phyloP scores from a whole-genome alignment of 306 rosid genomes.

The Rubus idaeus region DNA sequence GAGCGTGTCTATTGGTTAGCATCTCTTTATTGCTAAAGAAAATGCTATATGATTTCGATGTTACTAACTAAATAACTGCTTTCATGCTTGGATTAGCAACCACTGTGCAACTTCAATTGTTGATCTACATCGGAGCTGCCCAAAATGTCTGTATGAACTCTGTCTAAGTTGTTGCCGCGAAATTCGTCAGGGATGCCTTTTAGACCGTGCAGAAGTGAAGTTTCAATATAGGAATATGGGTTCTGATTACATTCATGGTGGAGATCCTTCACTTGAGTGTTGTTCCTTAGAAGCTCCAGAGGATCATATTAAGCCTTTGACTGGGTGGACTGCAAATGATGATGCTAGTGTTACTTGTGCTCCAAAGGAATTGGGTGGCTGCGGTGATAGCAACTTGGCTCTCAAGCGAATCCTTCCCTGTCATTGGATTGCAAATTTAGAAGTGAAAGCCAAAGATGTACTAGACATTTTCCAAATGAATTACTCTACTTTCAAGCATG shows the following conservation, averaged over 20 bases:
- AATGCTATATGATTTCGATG: slow-evolving; percentile 19
- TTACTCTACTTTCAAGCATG: slow-evolving; percentile 24
- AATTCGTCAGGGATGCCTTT: slow-evolving; percentile 53
- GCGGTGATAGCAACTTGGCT: slow-evolving; percentile 52
- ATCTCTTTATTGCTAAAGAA: slow-evolving; percentile 18
- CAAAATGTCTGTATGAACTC: slow-evolving; percentile 63
- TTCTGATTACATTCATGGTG: slow-evolving; percentile 74
- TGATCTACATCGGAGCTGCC: slow-evolving; percentile 78
- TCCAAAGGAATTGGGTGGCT: slow-evolving; percentile 65
- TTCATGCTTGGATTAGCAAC: slow-evolving; percentile 51
- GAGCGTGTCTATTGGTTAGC: slow-evolving; percentile 81
- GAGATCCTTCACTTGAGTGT: slow-evolving; percentile 47
- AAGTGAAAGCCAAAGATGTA: slow-evolving; percentile 42
- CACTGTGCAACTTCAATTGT: slow-evolving; percentile 84
- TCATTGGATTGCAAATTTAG: slow-evolving; percentile 58
- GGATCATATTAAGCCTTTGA: slow-evolving; percentile 30
- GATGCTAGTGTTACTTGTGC: slow-evolving; percentile 62
- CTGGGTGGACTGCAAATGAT: slow-evolving; percentile 46
- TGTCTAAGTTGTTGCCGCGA: slow-evolving; percentile 76
- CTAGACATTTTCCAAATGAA: slow-evolving; percentile 25
- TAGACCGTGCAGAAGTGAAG: slow-evolving; percentile 45
- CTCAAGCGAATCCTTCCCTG: slow-evolving; percentile 62
- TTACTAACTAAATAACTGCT: slow-evolving; percentile 3
- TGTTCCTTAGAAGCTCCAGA: slow-evolving; percentile 30
- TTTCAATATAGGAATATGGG: slow-evolving; percentile 65